Evolutionary conservation across 345 rosid genomes (phyloP).

Genomic region (Camelina sativa): DNA sequence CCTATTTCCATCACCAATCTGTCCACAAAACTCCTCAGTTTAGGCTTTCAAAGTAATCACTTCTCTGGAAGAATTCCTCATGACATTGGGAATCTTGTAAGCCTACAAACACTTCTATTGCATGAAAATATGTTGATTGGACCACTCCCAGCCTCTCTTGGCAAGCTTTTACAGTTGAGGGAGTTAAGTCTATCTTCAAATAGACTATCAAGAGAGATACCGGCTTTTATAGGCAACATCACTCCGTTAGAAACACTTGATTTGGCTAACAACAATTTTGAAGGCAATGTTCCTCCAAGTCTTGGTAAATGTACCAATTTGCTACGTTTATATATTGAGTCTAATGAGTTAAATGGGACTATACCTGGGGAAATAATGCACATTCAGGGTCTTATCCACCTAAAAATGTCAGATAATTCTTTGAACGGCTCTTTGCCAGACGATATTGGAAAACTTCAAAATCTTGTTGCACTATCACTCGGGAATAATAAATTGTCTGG

Average conservation of each 20-base stretch:
- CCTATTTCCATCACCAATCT: not conserved
- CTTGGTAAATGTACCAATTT: not conserved
- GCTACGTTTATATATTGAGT: accelerated
- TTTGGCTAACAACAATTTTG: not conserved
- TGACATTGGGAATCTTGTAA: not conserved
- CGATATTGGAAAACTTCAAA: not conserved
- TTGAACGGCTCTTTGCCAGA: not conserved
- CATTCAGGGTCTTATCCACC: not conserved
- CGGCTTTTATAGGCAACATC: constrained; percentile 1
- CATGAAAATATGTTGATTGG: not conserved
- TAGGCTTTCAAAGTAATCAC: not conserved
- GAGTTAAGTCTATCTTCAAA: not conserved
- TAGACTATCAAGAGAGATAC: not conserved
- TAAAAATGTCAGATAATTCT: not conserved
- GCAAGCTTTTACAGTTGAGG: not conserved
- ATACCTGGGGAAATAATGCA: not conserved
- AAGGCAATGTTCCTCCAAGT: not conserved
- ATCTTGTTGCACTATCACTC: not conserved
- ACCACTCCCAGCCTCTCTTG: constrained; percentile 12
- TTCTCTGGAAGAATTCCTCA: not conserved
- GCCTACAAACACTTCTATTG: not conserved
- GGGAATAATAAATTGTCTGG: not conserved
- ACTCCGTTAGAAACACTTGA: not conserved
- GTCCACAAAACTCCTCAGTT: accelerated
- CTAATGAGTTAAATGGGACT: not conserved